Percentiles rank a stretch among this genome's conserved stretches.
These are phyloP conservation scores for Ganoderma resinaceum DNA, from an alignment of 1,284 basidiomycete species.

Conservation along the genomic window DNA sequence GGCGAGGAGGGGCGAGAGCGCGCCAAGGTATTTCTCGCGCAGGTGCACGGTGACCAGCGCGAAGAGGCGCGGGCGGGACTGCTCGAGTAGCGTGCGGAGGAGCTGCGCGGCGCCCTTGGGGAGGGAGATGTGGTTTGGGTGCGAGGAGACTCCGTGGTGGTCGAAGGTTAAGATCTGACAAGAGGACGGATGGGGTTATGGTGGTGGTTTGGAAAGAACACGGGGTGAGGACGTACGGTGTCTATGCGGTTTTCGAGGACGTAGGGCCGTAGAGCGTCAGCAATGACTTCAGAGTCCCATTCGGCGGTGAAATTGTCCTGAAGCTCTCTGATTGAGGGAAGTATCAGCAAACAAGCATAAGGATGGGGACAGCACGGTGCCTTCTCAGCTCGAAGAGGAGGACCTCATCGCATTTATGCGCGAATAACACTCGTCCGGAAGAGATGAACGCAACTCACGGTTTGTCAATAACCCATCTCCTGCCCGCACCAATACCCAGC, in stretches of 20 bases:
- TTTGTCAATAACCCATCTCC: slow-evolving; percentile 73
- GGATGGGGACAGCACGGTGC: not conserved
- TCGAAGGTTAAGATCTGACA: slow-evolving; percentile 93
- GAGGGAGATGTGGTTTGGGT: slow-evolving; percentile 90
- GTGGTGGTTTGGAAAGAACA: not conserved
- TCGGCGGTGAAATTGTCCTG: slow-evolving; percentile 77
- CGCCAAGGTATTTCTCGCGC: slow-evolving; percentile 66
- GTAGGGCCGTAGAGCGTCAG: slow-evolving; percentile 65
- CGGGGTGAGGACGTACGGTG: slow-evolving; percentile 54
- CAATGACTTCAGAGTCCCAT: slow-evolving; percentile 75
- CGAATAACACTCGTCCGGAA: not conserved
- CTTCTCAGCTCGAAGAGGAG: too few relatives aligned
- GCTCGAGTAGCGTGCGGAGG: slow-evolving; percentile 37
- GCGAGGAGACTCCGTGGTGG: slow-evolving; percentile 77
- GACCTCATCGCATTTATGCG: too few relatives aligned
- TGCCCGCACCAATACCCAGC: slow-evolving; percentile 68
- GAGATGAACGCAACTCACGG: slow-evolving; percentile 56
- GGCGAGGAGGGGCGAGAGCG: slow-evolving; percentile 46
- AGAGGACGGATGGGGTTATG: not conserved
- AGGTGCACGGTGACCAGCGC: slow-evolving; percentile 67
- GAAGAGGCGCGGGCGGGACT: slow-evolving; percentile 52
- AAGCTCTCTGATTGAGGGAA: slow-evolving; percentile 57
- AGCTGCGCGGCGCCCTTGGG: slow-evolving; percentile 60
- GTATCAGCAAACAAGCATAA: not conserved
- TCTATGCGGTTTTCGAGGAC: slow-evolving; percentile 67